Conservation (phyloP, 2,329 filamentous ascomycete species). For the Dissoconium aciculare region DNA sequence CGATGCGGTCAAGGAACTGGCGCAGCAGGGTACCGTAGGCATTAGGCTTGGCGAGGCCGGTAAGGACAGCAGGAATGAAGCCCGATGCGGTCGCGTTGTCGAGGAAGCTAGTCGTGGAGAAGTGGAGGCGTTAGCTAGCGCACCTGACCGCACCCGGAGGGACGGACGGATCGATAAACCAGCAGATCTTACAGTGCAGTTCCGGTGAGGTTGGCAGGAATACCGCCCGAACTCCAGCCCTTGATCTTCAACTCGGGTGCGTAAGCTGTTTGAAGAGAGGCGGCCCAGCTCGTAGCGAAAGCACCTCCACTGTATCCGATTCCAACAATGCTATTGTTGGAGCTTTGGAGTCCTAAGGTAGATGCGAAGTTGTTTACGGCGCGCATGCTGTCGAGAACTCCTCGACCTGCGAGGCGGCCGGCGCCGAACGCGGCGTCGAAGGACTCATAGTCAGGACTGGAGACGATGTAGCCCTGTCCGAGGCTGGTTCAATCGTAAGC, state of each 20-base stretch:
- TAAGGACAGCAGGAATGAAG: constrained; percentile 17
- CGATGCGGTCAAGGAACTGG: constrained; percentile 10
- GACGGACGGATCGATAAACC: too few relatives aligned
- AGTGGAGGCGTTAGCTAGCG: too few relatives aligned
- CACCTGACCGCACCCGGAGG: too few relatives aligned
- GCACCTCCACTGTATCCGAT: constrained; percentile 44
- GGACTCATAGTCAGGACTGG: constrained; percentile 31
- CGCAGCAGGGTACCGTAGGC: constrained; percentile 15
- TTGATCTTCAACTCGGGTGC: constrained; percentile 38
- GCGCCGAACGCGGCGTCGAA: constrained; percentile 18
- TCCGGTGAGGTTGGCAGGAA: constrained; percentile 28
- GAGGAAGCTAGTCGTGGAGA: too few relatives aligned
- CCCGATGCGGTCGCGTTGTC: constrained; percentile 16
- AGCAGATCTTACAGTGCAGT: too few relatives aligned
- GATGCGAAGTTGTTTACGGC: constrained; percentile 22
- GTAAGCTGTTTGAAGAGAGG: constrained; percentile 37
- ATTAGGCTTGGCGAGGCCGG: constrained; percentile 12
- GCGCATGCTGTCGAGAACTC: constrained; percentile 30
- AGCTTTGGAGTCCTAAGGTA: constrained; percentile 15
- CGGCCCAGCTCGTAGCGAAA: constrained; percentile 38
- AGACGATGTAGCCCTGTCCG: constrained; percentile 16
- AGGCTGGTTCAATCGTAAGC: constrained; percentile 18
- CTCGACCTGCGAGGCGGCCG: constrained; percentile 29
- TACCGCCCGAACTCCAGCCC: constrained; percentile 36
- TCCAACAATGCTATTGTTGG: constrained; percentile 25